Percentiles rank a stretch among this genome's conserved stretches.
These are phyloP conservation scores for Sugiyamaella castrensis DNA, from an alignment of 1,139 yeast genomes.

Conservation along the genomic window DNA sequence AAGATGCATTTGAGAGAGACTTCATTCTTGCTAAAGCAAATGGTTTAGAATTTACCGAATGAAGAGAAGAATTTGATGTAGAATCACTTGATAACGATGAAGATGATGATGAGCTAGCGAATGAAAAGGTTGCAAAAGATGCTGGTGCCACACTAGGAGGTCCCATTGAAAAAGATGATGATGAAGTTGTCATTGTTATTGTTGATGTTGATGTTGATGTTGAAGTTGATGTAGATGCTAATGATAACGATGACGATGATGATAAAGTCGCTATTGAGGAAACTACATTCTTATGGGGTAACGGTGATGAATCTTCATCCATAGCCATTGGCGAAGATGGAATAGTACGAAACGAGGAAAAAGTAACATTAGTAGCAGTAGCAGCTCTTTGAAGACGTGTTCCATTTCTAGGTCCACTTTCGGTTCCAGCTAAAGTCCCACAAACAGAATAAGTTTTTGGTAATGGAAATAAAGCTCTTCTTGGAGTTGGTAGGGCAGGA, in stretches of 20 bases:
- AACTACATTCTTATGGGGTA: constrained; percentile 21
- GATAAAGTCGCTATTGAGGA: constrained; percentile 4
- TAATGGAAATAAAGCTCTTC: constrained; percentile 34
- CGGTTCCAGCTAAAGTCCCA: not conserved
- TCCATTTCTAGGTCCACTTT: not conserved
- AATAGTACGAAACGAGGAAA: constrained; percentile 2
- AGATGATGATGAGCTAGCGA: constrained; percentile 14
- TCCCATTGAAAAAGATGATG: constrained; percentile 4
- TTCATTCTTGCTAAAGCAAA: constrained; percentile 19
- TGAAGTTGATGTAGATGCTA: constrained; percentile 1
- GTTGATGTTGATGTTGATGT: constrained; percentile 2
- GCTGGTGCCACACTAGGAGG: constrained; percentile 6
- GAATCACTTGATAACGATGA: constrained; percentile 12
- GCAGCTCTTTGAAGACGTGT: constrained; percentile 3
- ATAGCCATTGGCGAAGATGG: constrained; percentile 16
- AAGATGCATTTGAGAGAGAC: constrained; percentile 26
- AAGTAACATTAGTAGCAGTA: not conserved
- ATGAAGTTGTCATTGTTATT: constrained; percentile 4
- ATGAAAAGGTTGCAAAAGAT: constrained; percentile 15
- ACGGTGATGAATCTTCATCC: constrained; percentile 19
- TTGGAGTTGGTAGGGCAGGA: constrained; percentile 36
- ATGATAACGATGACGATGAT: constrained; percentile 4
- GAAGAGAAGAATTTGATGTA: constrained; percentile 2
- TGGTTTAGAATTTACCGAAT: constrained; percentile 14
- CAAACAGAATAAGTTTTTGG: constrained; percentile 18